Percentiles rank a stretch among this genome's conserved stretches.
These are phyloP conservation scores for Tetrapisispora fleetii DNA, from an alignment of 805 yeast species.

Conservation along the genomic window DNA sequence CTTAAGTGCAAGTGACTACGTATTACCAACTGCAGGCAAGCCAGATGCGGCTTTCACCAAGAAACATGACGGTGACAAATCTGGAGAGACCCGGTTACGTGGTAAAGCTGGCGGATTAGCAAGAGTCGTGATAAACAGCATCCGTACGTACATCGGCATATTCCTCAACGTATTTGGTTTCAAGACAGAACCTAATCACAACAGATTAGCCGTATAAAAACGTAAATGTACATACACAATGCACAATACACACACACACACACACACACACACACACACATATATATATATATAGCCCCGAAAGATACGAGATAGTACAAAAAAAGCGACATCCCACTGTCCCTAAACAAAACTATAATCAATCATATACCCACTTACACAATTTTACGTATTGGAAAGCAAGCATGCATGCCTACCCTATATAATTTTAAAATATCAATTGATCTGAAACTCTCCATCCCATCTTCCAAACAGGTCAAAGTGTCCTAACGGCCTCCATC, in stretches of 20 bases:
- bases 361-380: no score
- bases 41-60: conserved; percentile 15
- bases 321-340: no score
- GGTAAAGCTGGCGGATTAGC: conserved; percentile 55
- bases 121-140: conserved; percentile 48
- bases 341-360: no score
- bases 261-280: neutral
- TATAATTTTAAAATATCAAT: no score
- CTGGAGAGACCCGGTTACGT: conserved; percentile 25
- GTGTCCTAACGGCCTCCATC: no score
- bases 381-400: no score
- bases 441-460: no score
- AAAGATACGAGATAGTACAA: neutral
- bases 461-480: no score
- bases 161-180: conserved; percentile 40
- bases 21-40: conserved; percentile 48
- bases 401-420: no score
- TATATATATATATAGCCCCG: no score
- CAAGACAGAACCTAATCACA: conserved; percentile 33
- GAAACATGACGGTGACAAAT: conserved; percentile 27
- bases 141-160: conserved; percentile 41
- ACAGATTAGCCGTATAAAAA: conserved; percentile 25
- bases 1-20: conserved; percentile 82
- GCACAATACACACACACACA: neutral
- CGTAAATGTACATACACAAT: no score